A percentile compares a stretch with the other conserved stretches of the same genome.
Conservation (phyloP, 352 stramenopile species). For the Achlya hypogyna region DNA sequence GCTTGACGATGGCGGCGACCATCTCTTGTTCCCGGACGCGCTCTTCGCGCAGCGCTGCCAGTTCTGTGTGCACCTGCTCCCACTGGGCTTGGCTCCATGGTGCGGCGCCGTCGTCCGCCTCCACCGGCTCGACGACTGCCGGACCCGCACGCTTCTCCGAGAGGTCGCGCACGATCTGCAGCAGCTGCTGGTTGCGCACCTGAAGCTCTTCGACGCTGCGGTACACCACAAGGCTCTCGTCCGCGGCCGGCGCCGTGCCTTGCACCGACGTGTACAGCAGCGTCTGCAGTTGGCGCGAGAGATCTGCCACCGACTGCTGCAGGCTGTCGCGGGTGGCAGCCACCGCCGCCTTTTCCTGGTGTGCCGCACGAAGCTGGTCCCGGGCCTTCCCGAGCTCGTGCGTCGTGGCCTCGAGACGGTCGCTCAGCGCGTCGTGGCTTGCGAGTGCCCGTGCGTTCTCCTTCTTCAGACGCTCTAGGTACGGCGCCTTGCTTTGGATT, state of each 20-base stretch:
- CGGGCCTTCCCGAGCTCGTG: constrained; percentile 66
- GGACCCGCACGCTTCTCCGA: constrained; percentile 31
- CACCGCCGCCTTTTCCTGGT: constrained; percentile 51
- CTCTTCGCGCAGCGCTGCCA: constrained; percentile 64
- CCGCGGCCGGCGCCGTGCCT: constrained; percentile 24
- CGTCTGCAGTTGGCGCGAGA: constrained; percentile 89
- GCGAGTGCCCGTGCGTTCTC: constrained; percentile 87
- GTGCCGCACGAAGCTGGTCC: constrained; percentile 33
- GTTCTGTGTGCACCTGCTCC: constrained; percentile 46
- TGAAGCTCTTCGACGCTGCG: constrained; percentile 85
- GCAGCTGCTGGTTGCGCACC: constrained; percentile 85
- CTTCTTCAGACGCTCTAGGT: constrained; percentile 80
- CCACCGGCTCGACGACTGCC: constrained; percentile 33
- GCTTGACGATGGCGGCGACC: constrained; percentile 90
- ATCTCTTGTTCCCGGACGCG: constrained; percentile 79
- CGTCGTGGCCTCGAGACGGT: constrained; percentile 51
- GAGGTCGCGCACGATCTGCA: constrained; percentile 70
- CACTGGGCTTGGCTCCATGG: neutral
- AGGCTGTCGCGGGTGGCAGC: constrained; percentile 69
- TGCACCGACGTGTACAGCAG: constrained; percentile 72
- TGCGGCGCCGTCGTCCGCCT: constrained; percentile 53
- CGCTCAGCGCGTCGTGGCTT: constrained; percentile 65
- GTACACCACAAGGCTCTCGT: constrained; percentile 78
- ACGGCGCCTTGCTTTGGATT: constrained; percentile 86
- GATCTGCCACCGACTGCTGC: constrained; percentile 74